Conservation (phyloP, 495 filamentous ascomycete species). For the Aspergillus panamensis region DNA sequence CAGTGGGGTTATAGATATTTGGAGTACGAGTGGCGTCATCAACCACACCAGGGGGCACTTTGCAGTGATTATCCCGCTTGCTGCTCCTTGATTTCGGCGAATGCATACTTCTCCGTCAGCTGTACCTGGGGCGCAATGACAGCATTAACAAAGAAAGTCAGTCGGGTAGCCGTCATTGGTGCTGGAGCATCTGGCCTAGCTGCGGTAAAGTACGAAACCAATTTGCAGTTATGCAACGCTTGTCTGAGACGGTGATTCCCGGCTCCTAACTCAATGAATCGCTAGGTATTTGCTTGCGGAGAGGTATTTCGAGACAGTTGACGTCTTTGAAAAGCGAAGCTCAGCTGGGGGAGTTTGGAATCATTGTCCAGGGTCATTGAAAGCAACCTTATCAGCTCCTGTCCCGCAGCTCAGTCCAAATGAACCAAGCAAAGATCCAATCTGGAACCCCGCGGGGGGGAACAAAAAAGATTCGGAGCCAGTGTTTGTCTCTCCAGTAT, state of each 20-base stretch:
- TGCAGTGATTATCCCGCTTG: neutral
- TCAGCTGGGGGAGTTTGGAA: slow-evolving; percentile 83
- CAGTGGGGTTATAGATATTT: too few relatives aligned
- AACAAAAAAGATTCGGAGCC: slow-evolving; percentile 27
- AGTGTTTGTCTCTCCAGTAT: slow-evolving; percentile 67
- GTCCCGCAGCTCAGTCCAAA: slow-evolving; percentile 46
- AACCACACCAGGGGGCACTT: neutral
- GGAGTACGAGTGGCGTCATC: too few relatives aligned
- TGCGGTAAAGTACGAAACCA: slow-evolving; percentile 36
- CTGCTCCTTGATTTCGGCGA: neutral
- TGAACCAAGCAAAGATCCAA: slow-evolving; percentile 39
- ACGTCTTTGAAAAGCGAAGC: slow-evolving; percentile 76
- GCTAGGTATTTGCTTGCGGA: slow-evolving; percentile 71
- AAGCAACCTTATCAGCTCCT: slow-evolving; percentile 24
- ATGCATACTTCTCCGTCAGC: neutral
- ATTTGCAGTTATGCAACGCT: neutral
- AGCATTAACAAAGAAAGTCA: slow-evolving; percentile 26
- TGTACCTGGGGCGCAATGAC: slow-evolving; percentile 13
- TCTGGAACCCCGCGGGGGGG: slow-evolving; percentile 32
- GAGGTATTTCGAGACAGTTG: slow-evolving; percentile 62
- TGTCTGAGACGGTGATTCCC: neutral
- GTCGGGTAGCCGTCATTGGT: slow-evolving; percentile 44
- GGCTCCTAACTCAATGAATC: neutral
- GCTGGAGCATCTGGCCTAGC: slow-evolving; percentile 46
- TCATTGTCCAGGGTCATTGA: slow-evolving; percentile 39